Base-by-base conservation (phyloP, 768 basidiomycete species). In the Tricholoma saponaceum region DNA sequence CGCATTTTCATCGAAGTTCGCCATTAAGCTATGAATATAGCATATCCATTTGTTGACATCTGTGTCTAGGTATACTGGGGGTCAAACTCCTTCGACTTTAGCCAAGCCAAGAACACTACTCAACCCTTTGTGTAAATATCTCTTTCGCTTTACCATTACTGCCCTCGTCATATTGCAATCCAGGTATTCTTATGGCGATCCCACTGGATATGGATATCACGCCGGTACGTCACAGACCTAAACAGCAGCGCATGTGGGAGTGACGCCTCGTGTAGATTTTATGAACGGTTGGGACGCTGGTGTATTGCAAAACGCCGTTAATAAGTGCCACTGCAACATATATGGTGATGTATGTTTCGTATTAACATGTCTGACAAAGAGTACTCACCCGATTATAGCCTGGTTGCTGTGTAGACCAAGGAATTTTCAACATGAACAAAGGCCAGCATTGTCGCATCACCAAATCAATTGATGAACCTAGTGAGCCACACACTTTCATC, bases 141-240 rank as follows among this genome's bases (percentile, higher is more conserved):
- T 18, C 8, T 8, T 28, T 5, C n/a, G 23, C 22, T 46, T 16
- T 55, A 4, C 47, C 54, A 25, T 33, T 26, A 18, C n/a, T n/a
- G n/a, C n/a, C n/a, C 14, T 26, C 28, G 41, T 20, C 41, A 51
- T 33, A 50, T 55, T 43, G 18, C 1, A 41, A n/a, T 9, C 41
- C 58, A 79, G 79, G 5, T 78, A 65, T 60, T 63, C 85, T 18
- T 71, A 81, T 59, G 86, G 86, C 33, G 86, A 88, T 64, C 76
- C 79, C 10, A 85, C 83, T 35, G 84, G 84, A 9, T 83, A 82
- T 63, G 85, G 84, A 65, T 79, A 83, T 61, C 82, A 83, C 66
- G 82, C 77, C 28, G 82, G 80, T 80, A 58, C 43, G 76, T 63
- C 13, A 44, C 55, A 26, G 35, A 37, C 12, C 43, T 52, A 35